Evolutionary conservation across 2,329 filamentous ascomycete genomes (phyloP).

Genomic region (Exserohilum rostratum): DNA sequence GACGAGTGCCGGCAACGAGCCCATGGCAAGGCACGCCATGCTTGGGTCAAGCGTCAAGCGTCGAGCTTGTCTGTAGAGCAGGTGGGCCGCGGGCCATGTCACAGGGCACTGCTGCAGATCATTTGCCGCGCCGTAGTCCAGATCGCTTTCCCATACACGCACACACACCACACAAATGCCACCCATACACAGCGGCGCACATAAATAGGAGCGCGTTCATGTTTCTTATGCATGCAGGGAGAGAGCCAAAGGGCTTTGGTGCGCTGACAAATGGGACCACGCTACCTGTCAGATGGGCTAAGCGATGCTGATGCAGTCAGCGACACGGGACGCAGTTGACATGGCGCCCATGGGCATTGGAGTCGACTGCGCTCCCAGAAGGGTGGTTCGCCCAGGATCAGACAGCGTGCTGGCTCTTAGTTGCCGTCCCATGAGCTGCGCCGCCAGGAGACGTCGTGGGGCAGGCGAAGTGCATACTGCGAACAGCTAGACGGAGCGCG

Average conservation of each 20-base stretch:
- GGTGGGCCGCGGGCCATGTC: not conserved
- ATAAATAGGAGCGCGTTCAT: not conserved
- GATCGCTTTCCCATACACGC: not conserved
- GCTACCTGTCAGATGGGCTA: not conserved
- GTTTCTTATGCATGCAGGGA: not conserved
- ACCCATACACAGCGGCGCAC: too few relatives aligned
- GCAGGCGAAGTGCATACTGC: slow-evolving; percentile 4
- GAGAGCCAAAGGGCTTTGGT: not conserved
- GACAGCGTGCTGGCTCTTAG: slow-evolving; percentile 23
- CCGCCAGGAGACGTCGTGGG: slow-evolving; percentile 1
- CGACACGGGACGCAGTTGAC: slow-evolving; percentile 9
- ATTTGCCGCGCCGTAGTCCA: not conserved
- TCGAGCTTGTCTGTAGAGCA: not conserved
- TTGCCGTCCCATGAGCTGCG: slow-evolving; percentile 20
- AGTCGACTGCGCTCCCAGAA: slow-evolving; percentile 17
- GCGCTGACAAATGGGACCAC: not conserved
- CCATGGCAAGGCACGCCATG: not conserved
- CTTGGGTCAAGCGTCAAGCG: not conserved
- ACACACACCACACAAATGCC: too few relatives aligned
- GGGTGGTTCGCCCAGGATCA: slow-evolving; percentile 27
- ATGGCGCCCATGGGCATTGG: slow-evolving; percentile 1
- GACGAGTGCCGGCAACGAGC: not conserved
- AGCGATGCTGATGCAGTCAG: slow-evolving; percentile 5
- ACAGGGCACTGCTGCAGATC: not conserved
- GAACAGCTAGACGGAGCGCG: not conserved